Evolutionary conservation across 2,329 filamentous ascomycete genomes (phyloP).

Genomic region (Pleurostoma richardsiae): DNA sequence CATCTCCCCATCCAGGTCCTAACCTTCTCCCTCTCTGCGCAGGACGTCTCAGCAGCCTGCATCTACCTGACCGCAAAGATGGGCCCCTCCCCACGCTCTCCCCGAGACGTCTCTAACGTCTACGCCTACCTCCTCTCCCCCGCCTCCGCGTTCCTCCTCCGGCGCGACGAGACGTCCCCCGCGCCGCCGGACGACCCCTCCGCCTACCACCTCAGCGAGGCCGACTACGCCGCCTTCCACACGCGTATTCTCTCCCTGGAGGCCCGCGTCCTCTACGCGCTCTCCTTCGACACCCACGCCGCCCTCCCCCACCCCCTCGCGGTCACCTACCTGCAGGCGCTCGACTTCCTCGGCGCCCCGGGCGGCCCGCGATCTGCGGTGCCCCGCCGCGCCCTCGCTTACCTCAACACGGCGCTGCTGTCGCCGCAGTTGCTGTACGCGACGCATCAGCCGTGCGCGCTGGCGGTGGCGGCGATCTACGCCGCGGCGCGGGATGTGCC

Average conservation of each 20-base stretch:
- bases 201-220: constrained; percentile 67
- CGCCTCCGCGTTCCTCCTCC: constrained; percentile 45
- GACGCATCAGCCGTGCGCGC: constrained; percentile 81
- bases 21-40: constrained; percentile 1
- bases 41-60: constrained; percentile 78
- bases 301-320: constrained; percentile 81
- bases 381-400: constrained; percentile 61
- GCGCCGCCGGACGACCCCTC: constrained; percentile 34
- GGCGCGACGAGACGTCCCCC: constrained; percentile 22
- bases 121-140: constrained; percentile 74
- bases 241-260: constrained; percentile 67
- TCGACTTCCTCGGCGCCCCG: constrained; percentile 56
- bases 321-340: constrained; percentile 86
- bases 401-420: constrained; percentile 81
- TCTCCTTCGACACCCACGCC: constrained; percentile 81
- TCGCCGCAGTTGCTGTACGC: constrained; percentile 86
- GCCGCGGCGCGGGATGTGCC: constrained; percentile 70
- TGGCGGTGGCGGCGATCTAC: constrained; percentile 88
- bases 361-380: constrained; percentile 34
- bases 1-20: neutral
- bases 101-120: constrained; percentile 77
- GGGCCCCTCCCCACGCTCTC: constrained; percentile 68
- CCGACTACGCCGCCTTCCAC: constrained; percentile 62
- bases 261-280: constrained; percentile 65
- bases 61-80: constrained; percentile 82